Percentiles rank a stretch among this genome's conserved stretches.
Conservation (phyloP, 768 basidiomycete genomes). For the Collybiopsis luxurians region DNA sequence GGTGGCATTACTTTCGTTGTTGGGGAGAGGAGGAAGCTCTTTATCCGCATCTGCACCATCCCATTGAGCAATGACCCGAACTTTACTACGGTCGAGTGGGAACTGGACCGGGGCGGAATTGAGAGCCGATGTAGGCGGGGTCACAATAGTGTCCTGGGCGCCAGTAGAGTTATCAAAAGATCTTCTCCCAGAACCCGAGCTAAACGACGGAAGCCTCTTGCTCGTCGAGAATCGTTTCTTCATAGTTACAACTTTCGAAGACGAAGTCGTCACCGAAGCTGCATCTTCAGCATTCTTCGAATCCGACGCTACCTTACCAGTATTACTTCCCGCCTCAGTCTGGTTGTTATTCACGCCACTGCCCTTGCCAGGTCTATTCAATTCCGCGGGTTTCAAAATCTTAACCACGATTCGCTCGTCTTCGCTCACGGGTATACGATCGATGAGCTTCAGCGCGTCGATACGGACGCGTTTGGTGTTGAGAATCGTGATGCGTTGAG, state of each 20-base stretch:
- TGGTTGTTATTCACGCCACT: not conserved
- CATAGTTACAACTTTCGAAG: not conserved
- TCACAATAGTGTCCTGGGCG: not conserved
- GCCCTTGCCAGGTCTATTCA: not conserved
- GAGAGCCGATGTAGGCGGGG: not conserved
- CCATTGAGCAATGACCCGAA: constrained; percentile 34
- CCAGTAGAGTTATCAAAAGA: not conserved
- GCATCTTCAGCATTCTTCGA: not conserved
- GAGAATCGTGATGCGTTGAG: constrained; percentile 35
- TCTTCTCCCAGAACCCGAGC: not conserved
- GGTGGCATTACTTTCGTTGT: not conserved
- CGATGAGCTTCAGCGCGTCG: constrained; percentile 32
- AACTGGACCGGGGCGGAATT: not conserved
- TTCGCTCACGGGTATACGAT: constrained; percentile 38
- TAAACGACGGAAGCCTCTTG: not conserved
- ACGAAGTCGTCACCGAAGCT: not conserved
- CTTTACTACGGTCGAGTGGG: not conserved
- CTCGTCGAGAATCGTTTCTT: not conserved
- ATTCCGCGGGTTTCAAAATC: constrained; percentile 14
- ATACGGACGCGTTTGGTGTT: constrained; percentile 32
- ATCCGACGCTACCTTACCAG: not conserved
- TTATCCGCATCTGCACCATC: constrained; percentile 30
- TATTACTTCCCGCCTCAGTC: not conserved
- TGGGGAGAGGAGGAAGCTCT: constrained; percentile 1
- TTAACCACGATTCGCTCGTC: constrained; percentile 18